Evolutionary conservation across 495 filamentous ascomycete genomes (phyloP), one percentile per base, ranked within the genome.

Genomic region (Aspergillus kassunensis): DNA sequence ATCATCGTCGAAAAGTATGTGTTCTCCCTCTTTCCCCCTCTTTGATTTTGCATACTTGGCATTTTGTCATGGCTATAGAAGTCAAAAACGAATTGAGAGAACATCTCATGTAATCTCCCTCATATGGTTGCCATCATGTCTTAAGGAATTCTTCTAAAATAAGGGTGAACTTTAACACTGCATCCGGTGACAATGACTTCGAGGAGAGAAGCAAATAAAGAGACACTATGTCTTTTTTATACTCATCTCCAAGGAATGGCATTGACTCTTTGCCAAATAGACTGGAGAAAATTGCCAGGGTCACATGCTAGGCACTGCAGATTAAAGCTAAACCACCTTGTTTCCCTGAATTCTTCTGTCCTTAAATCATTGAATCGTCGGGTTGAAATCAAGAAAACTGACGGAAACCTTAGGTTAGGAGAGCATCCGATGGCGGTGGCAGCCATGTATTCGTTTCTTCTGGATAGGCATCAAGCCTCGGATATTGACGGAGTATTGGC

Each of bases 1-100:
- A 73, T 77, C 21, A 82, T 89, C 46, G 63, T 91, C 51, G 77
- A 84, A 58, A 80, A 84, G 80, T 84, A 82, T 66, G 80, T 76
- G 13, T 49, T 44, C 42, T 59, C 55, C 46, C 54, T 56, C 60
- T 49, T 50, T 41, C 49, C 25, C 9, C 44, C 34, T n/a, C n/a
- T 7, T 45, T 45, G 42, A 21, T 40, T 51, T 55, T 50, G 25
- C 43, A 37, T 49, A 50, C 49, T 43, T 52, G 49, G 60, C 55
- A 64, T 56, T 46, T 63, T 54, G 54, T 63, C 54, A 55, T 66
- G 62, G 55, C 58, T 54, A 64, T 67, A 72, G 57, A 67, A 57
- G 25, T 64, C 55, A 55, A 59, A 69, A 69, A 49, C 60, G 39
- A 63, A 65, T 61, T 61, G 61, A 68, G 64, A 63, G 60, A 46